Evolutionary conservation across 2,329 filamentous ascomycete genomes (phyloP).

Genomic region (Ampelomyces quisqualis): DNA sequence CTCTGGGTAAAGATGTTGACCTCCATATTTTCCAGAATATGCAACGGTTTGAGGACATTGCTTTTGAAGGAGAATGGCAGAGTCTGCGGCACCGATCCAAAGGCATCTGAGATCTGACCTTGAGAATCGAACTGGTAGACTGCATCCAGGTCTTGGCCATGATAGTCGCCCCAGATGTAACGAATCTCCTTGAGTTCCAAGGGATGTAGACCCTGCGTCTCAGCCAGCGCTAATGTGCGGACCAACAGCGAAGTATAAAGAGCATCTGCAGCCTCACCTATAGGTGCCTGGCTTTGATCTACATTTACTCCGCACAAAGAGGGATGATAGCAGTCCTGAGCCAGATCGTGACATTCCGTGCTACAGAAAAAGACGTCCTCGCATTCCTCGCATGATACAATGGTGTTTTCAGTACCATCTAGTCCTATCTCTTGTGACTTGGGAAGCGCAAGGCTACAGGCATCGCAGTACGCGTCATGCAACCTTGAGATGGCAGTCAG

Average conservation of each 20-base stretch:
- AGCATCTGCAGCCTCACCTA: slow-evolving; percentile 59
- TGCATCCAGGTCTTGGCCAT: slow-evolving; percentile 27
- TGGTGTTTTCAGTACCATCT: slow-evolving; percentile 9
- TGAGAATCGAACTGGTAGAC: slow-evolving; percentile 20
- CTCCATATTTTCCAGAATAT: slow-evolving; percentile 82
- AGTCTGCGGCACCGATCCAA: slow-evolving; percentile 52
- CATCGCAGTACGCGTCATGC: slow-evolving; percentile 85
- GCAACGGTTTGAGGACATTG: slow-evolving; percentile 72
- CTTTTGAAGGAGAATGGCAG: slow-evolving; percentile 76
- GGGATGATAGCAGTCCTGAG: slow-evolving; percentile 58
- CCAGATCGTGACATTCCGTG: slow-evolving; percentile 56
- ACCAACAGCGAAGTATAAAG: slow-evolving; percentile 62
- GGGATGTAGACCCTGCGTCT: slow-evolving; percentile 59
- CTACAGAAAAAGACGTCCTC: slow-evolving; percentile 63
- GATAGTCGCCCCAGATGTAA: slow-evolving; percentile 67
- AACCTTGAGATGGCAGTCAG: slow-evolving; percentile 86
- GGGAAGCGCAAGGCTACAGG: slow-evolving; percentile 75
- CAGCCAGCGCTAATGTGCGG: slow-evolving; percentile 61
- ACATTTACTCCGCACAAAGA: slow-evolving; percentile 58
- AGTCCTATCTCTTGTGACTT: slow-evolving; percentile 14
- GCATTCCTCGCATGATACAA: slow-evolving; percentile 56
- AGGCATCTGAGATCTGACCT: slow-evolving; percentile 18
- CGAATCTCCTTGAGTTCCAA: slow-evolving; percentile 62
- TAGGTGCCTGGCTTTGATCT: slow-evolving; percentile 57
- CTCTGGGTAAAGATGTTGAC: slow-evolving; percentile 66